A percentile compares a stretch with the other conserved stretches of the same genome.
Conservation (phyloP, 2,329 filamentous ascomycete species). For the Neophaeococcomyces mojaviensis region DNA sequence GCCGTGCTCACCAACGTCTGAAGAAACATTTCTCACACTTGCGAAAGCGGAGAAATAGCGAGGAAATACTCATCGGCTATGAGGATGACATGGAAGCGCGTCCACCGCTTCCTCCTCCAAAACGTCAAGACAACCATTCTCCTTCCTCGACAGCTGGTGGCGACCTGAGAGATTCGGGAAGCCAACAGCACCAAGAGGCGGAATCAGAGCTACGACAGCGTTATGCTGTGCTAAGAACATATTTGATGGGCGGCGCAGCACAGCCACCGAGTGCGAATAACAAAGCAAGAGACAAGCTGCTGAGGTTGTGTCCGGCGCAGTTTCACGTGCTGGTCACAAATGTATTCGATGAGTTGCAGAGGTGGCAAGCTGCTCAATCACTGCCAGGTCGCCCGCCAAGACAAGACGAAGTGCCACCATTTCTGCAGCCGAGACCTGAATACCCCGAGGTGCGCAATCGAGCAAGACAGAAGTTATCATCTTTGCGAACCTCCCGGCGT, state of each 20-base stretch:
- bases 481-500: slow-evolving; percentile 77
- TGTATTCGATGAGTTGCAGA: slow-evolving; percentile 88
- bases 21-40: too few relatives aligned
- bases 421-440: slow-evolving; percentile 72
- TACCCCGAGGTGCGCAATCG: slow-evolving; percentile 98
- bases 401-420: slow-evolving; percentile 52
- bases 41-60: too few relatives aligned
- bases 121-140: too few relatives aligned
- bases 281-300: slow-evolving; percentile 86
- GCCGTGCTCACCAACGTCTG: too few relatives aligned
- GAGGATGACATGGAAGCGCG: too few relatives aligned
- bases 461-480: slow-evolving; percentile 89
- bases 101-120: too few relatives aligned
- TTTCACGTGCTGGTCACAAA: slow-evolving; percentile 97
- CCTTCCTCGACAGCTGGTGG: slow-evolving; percentile 70
- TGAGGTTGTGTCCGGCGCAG: slow-evolving; percentile 81
- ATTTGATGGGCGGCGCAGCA: slow-evolving; percentile 46
- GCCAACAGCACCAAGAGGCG: slow-evolving; percentile 49
- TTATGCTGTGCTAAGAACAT: slow-evolving; percentile 70
- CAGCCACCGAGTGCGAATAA: slow-evolving; percentile 51
- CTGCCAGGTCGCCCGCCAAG: slow-evolving; percentile 31
- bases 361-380: slow-evolving; percentile 62
- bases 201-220: slow-evolving; percentile 72
- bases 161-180: slow-evolving; percentile 60
- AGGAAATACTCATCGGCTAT: too few relatives aligned